Conservation (phyloP, 805 yeast species). For the Martiniozyma abietophila region DNA sequence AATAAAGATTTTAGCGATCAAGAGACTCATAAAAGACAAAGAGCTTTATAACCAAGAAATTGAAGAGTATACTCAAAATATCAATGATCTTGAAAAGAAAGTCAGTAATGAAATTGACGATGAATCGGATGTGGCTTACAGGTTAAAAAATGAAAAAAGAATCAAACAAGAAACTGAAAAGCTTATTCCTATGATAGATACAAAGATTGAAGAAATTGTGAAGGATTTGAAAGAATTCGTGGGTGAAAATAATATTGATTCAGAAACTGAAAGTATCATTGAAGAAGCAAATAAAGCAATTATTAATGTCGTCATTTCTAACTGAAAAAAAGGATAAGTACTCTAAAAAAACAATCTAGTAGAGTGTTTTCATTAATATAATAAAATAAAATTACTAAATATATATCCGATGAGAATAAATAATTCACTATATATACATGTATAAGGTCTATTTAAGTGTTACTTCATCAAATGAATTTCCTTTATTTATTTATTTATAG, state of each 20-base stretch:
- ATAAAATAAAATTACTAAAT: no score
- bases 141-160: conserved; percentile 4
- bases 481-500: conserved; percentile 6
- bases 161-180: conserved; percentile 24
- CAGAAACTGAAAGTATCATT: conserved; percentile 10
- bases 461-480: no score
- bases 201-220: conserved; percentile 18
- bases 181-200: conserved; percentile 20
- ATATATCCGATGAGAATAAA: no score
- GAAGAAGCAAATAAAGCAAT: conserved; percentile 16
- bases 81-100: conserved; percentile 19
- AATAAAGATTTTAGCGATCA: conserved; percentile 62
- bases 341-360: neutral
- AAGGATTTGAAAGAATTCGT: conserved; percentile 17
- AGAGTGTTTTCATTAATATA: no score
- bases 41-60: conserved; percentile 50
- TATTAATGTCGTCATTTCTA: no score
- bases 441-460: no score
- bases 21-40: conserved; percentile 62
- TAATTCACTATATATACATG: no score
- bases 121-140: conserved; percentile 12
- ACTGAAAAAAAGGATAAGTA: neutral
- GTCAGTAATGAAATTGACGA: conserved; percentile 15
- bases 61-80: conserved; percentile 14
- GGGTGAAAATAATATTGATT: conserved; percentile 12